A percentile compares a stretch with the other conserved stretches of the same genome.
Evolutionary conservation across 1,139 yeast genomes (phyloP).

Genomic region (Saccharomyces pastorianus): DNA sequence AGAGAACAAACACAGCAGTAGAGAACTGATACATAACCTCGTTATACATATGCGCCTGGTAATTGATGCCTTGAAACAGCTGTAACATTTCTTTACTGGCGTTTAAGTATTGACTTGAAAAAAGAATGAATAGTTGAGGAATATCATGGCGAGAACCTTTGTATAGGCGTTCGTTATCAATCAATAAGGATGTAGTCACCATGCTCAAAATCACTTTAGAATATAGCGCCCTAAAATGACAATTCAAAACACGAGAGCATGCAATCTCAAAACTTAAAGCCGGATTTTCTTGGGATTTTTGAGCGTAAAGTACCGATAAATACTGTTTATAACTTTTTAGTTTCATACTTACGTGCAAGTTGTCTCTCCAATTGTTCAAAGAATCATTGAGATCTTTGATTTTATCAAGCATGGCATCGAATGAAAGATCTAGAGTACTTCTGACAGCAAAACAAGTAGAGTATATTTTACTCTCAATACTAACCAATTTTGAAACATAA

Average conservation of each 20-base stretch:
- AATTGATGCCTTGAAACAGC: conserved; percentile 15
- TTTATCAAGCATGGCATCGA: conserved; percentile 21
- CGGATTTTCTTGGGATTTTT: conserved; percentile 15
- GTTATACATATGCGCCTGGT: conserved; percentile 18
- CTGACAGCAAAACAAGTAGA: conserved; percentile 18
- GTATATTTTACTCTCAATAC: conserved; percentile 15
- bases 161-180: conserved; percentile 16
- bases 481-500: conserved; percentile 13
- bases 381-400: conserved; percentile 13
- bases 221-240: conserved; percentile 19
- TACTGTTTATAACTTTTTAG: conserved; percentile 20
- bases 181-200: conserved; percentile 16
- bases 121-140: conserved; percentile 11
- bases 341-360: conserved; percentile 21
- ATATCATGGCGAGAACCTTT: conserved; percentile 11
- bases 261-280: conserved; percentile 20
- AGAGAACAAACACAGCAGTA: conserved; percentile 17
- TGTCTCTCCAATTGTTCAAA: conserved; percentile 19
- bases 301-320: conserved; percentile 16
- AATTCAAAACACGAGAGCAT: conserved; percentile 18
- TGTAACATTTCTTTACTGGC: conserved; percentile 14
- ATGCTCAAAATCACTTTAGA: conserved; percentile 13
- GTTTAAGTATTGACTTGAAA: conserved; percentile 11
- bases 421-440: conserved; percentile 13
- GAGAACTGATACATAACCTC: conserved; percentile 16